Conservation (phyloP, 352 stramenopile genomes). For the Aphanomyces astaci region DNA sequence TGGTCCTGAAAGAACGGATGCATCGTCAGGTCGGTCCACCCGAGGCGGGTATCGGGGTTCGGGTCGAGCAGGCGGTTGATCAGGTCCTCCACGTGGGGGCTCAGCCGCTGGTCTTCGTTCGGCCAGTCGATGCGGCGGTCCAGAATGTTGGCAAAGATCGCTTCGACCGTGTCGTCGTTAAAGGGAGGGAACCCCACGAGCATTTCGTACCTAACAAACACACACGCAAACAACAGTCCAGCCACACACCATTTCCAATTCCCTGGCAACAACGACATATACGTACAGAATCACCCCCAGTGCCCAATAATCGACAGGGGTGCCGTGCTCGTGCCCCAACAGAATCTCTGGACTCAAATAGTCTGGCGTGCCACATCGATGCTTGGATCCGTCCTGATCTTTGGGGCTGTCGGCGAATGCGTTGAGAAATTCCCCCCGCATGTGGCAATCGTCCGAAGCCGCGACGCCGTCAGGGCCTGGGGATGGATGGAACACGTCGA, state of each 20-base stretch:
- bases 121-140: slow-evolving; percentile 80
- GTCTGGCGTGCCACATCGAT: slow-evolving; percentile 77
- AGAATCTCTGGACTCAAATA: slow-evolving; percentile 88
- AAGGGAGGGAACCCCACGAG: slow-evolving; percentile 83
- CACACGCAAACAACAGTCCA: too few relatives aligned
- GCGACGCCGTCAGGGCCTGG: background rate
- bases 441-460: slow-evolving; percentile 12
- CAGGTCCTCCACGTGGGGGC: slow-evolving; percentile 67
- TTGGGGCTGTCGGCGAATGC: slow-evolving; percentile 8
- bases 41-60: slow-evolving; percentile 51
- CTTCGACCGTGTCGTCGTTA: slow-evolving; percentile 83
- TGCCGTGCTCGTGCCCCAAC: slow-evolving; percentile 50
- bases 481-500: slow-evolving; percentile 4
- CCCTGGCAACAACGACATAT: background rate
- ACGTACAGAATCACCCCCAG: slow-evolving; percentile 79
- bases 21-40: slow-evolving; percentile 49
- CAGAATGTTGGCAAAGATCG: slow-evolving; percentile 83
- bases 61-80: slow-evolving; percentile 73
- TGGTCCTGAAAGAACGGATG: slow-evolving; percentile 58
- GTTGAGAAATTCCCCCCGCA: slow-evolving; percentile 16
- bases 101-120: slow-evolving; percentile 81
- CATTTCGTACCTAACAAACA: slow-evolving; percentile 60
- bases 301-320: slow-evolving; percentile 83
- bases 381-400: slow-evolving; percentile 35
- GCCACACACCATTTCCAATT: too few relatives aligned